These are phyloP conservation scores for Fusarium buharicum DNA, from an alignment of 2,329 filamentous ascomycete species.

Conservation along the genomic window DNA sequence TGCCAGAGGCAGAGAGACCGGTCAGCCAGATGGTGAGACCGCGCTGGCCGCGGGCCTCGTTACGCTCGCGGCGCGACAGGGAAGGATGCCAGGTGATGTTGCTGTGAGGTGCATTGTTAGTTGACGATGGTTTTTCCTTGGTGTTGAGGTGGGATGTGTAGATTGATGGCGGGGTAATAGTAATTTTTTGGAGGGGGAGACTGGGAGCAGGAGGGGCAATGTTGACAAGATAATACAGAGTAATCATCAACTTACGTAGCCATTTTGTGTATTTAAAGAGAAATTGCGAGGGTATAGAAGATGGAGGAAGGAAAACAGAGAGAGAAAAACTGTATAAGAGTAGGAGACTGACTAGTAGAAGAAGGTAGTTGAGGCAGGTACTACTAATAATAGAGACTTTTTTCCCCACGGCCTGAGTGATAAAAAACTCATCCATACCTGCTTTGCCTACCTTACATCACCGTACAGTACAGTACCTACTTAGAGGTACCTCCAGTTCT, in stretches of 20 bases:
- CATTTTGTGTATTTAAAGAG: slow-evolving; percentile 42
- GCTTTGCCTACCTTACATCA: background rate
- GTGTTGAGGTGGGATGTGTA: slow-evolving; percentile 21
- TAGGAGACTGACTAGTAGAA: background rate
- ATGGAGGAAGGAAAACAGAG: slow-evolving; percentile 12
- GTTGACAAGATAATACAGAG: background rate
- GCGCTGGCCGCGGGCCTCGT: slow-evolving; percentile 78
- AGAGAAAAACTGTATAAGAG: slow-evolving; percentile 4
- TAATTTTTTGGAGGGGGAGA: slow-evolving; percentile 17
- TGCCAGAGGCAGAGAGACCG: slow-evolving; percentile 93
- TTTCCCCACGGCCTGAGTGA: slow-evolving; percentile 13
- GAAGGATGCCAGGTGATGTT: slow-evolving; percentile 93
- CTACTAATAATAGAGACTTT: slow-evolving; percentile 13
- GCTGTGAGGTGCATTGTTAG: slow-evolving; percentile 56
- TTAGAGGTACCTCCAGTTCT: background rate
- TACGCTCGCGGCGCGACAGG: slow-evolving; percentile 81
- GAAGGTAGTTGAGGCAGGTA: background rate
- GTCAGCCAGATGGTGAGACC: slow-evolving; percentile 99
- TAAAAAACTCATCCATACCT: slow-evolving; percentile 17
- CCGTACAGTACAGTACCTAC: background rate
- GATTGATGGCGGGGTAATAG: slow-evolving; percentile 28
- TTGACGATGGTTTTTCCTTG: slow-evolving; percentile 16
- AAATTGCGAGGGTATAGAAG: slow-evolving; percentile 4
- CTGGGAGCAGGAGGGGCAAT: slow-evolving; percentile 5
- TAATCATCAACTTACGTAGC: slow-evolving; percentile 47